These are phyloP conservation scores for Metschnikowia lachancei DNA, from an alignment of 805 yeast species.

Conservation along the genomic window DNA sequence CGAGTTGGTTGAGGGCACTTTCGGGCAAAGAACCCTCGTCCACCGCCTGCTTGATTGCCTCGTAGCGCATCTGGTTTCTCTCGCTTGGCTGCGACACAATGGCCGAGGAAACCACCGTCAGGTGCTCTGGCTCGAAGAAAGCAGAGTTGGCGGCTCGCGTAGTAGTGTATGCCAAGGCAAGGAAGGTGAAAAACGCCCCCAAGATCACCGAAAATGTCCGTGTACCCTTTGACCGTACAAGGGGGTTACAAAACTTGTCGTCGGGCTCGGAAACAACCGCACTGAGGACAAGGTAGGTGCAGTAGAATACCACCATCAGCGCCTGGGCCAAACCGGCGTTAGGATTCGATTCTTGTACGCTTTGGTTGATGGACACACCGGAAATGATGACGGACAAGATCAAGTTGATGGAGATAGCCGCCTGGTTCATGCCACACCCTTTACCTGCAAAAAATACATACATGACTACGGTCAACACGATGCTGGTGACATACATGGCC, in stretches of 20 bases:
- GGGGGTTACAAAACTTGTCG: conserved; percentile 87
- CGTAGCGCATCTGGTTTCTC: conserved; percentile 73
- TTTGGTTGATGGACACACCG: conserved; percentile 70
- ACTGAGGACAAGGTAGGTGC: conserved; percentile 85
- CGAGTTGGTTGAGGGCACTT: conserved; percentile 77
- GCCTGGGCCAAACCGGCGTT: conserved; percentile 96
- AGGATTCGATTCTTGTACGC: conserved; percentile 87
- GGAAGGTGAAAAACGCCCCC: conserved; percentile 90
- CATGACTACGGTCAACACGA: conserved; percentile 75
- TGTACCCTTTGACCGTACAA: conserved; percentile 84
- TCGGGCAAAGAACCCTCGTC: conserved; percentile 93
- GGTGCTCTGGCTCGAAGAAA: conserved; percentile 36
- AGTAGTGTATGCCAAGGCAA: conserved; percentile 95
- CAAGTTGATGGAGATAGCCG: conserved; percentile 78
- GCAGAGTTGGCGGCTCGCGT: conserved; percentile 86
- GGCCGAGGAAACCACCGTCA: conserved; percentile 39
- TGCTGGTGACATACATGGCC: conserved; percentile 72
- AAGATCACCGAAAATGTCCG: conserved; percentile 82
- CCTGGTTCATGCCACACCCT: conserved; percentile 86
- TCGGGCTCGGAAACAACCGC: conserved; percentile 98
- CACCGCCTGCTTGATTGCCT: conserved; percentile 92
- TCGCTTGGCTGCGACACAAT: conserved; percentile 43
- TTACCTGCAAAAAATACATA: conserved; percentile 74
- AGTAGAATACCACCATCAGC: conserved; percentile 91
- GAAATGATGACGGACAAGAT: conserved; percentile 64